Evolutionary conservation across 1,139 yeast genomes (phyloP), one percentile per base, ranked within the genome.

Genomic region (Candida gigantensis): DNA sequence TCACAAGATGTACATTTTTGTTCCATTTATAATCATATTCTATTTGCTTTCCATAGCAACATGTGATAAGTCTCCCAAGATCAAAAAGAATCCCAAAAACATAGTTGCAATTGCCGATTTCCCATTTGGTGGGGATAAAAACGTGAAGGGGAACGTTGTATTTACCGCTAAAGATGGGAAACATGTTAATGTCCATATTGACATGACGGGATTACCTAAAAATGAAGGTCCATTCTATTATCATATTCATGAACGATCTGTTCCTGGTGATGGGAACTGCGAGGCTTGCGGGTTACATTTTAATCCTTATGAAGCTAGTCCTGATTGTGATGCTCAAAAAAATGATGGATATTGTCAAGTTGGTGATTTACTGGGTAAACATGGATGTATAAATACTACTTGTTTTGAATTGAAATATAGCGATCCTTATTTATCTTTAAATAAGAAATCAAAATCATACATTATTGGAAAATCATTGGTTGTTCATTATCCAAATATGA

Each of bases 331-430:
- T 30, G 46, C 49, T 10, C 68, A 69, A 41, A 65, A 64, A 14
- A 65, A 68, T 46, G 81, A 80, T 54, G 60, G 79, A 7, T 62
- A 58, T 33, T 78, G 84, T 53, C 77, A 75, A 55, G 70, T 77
- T 20, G 84, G 85, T 30, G 84, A 79, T 51, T 72, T 79, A 46
- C 72, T 81, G 30, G 84, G 84, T 21, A 79, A 79, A 51, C 82
- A 79, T 53, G 85, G 84, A 3, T 64, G 65, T 57, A 74, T 79
- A 44, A 66, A 75, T 48, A 64, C 78, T 17, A 76, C 81, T 3
- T 75, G 81, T 48, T 74, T 70, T 54, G 78, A 75, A 51, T 62
- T 74, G 18, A 66, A 65, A 41, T 79, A 74, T 51, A 52, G 62
- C 35, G 85, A 79, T 49, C 77, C 77, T 4, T 79, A 65, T 53